These are phyloP conservation scores for Hordeum pubiflorum DNA, from an alignment of 202 grass and related monocot genomes.

Conservation along the genomic window DNA sequence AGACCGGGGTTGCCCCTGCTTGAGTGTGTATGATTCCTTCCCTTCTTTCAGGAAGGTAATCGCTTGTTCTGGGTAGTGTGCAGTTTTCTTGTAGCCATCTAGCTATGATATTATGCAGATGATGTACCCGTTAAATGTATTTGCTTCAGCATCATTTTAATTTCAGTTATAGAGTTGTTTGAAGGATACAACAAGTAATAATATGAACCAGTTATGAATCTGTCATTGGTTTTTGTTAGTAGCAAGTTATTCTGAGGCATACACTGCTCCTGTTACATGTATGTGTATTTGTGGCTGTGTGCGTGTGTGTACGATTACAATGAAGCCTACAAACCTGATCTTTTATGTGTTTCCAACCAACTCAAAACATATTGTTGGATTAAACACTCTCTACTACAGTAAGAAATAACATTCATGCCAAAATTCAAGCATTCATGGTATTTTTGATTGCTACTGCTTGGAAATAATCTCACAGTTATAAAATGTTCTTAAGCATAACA, in stretches of 20 bases:
- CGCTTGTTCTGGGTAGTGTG: background rate
- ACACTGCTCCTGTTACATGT: background rate
- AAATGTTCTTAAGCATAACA: background rate
- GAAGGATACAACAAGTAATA: background rate
- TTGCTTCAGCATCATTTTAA: background rate
- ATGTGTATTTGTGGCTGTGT: background rate
- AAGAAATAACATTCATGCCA: background rate
- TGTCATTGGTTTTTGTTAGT: background rate
- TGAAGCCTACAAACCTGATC: background rate
- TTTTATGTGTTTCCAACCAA: background rate
- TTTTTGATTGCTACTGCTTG: background rate
- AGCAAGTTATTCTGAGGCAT: background rate
- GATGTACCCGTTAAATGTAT: conserved; percentile 7
- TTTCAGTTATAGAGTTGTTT: conserved; percentile 27
- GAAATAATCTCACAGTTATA: conserved; percentile 9
- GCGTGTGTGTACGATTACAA: background rate
- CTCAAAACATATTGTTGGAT: background rate
- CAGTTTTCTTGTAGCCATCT: conserved; percentile 21
- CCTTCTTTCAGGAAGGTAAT: conserved; percentile 6
- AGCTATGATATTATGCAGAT: background rate
- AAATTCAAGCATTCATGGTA: background rate
- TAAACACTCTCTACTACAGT: background rate
- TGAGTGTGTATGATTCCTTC: conserved; percentile 10
- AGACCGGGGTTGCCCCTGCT: background rate
- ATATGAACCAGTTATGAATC: background rate